Evolutionary conservation across 1,284 basidiomycete genomes (phyloP), one percentile per base, ranked within the genome.

Genomic region (Trametes sp.): DNA sequence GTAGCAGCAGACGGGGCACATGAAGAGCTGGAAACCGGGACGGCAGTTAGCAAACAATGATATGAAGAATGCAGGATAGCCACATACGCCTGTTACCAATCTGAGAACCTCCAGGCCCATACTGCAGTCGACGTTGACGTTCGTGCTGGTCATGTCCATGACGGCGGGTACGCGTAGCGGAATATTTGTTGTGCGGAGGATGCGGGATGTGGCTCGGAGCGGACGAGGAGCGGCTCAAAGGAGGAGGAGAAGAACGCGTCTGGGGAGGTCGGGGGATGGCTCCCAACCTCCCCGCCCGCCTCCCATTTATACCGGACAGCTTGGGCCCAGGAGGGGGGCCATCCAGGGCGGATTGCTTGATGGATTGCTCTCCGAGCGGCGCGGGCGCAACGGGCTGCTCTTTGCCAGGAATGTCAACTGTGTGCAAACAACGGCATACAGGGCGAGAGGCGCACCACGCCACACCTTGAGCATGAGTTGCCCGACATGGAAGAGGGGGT

Each of bases 361-460:
- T 59, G 62, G 62, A 63, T 63, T 63, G 62, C 57, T 35, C 54
- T 46, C 38, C 19, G 19, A 24, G 52, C 45, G 21, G 46, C 38
- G 51, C 51, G 54, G 52, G 51, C 31, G 55, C 31, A 52, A 38
- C 59, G 59, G 63, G 61, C 61, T 64, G 63, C 63, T 64, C 61
- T 57, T 51, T 54, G 50, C 63, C 63, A 60, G 52, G 59, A 50
- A 51, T 51, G 55, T 57, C 44, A 64, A 42, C 13, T 64, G 35
- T 4, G 24, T 31, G 51, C 55, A 64, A 64, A 57, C 63, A 64
- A 38, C 24, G 24, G 21, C 63, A 64, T 52, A 61, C 63, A 64
- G 21, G 44, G 58, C 50, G 58, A 46, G 62, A 57, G 56, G 62
- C 57, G 42, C 62, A 42, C 19, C 38, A 54, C 50, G 62, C 62